Conservation (phyloP, 2,329 filamentous ascomycete genomes). For the Chaetomium globosum region DNA sequence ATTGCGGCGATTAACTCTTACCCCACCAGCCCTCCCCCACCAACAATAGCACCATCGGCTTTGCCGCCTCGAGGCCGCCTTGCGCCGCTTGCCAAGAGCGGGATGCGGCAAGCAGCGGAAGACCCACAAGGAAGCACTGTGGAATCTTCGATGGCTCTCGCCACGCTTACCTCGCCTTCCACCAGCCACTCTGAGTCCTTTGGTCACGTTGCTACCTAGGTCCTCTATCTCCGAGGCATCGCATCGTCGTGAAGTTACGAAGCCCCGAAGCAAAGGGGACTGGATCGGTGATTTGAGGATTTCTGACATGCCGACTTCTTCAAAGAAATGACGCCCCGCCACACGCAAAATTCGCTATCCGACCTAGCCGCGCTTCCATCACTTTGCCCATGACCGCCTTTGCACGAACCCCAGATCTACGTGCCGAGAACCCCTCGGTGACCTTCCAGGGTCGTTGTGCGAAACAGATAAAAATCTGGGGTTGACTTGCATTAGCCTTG, state of each 20-base stretch:
- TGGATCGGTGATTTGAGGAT: background rate
- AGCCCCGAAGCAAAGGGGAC: no score
- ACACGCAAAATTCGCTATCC: background rate
- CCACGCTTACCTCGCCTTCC: constrained; percentile 1
- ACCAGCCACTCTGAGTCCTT: constrained; percentile 1
- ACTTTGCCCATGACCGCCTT: background rate
- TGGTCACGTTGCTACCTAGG: background rate
- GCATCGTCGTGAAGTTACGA: background rate
- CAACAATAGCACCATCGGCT: constrained; percentile 8
- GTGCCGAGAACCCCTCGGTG: background rate
- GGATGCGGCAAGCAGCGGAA: constrained; percentile 26
- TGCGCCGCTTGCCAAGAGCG: constrained; percentile 13
- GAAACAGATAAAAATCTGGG: constrained; percentile 6
- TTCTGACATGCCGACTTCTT: background rate
- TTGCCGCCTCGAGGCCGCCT: background rate
- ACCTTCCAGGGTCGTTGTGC: background rate
- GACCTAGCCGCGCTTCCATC: background rate
- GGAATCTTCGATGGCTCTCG: constrained; percentile 17
- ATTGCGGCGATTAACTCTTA: constrained; percentile 3
- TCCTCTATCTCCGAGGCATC: background rate
- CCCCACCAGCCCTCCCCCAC: constrained; percentile 14
- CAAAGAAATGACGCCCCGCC: no score
- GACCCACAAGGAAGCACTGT: constrained; percentile 1
- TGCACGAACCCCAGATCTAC: background rate
- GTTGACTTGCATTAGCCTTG: constrained; percentile 2